Base-by-base conservation (phyloP, 1,139 yeast species). In the Candida dubliniensis region DNA sequence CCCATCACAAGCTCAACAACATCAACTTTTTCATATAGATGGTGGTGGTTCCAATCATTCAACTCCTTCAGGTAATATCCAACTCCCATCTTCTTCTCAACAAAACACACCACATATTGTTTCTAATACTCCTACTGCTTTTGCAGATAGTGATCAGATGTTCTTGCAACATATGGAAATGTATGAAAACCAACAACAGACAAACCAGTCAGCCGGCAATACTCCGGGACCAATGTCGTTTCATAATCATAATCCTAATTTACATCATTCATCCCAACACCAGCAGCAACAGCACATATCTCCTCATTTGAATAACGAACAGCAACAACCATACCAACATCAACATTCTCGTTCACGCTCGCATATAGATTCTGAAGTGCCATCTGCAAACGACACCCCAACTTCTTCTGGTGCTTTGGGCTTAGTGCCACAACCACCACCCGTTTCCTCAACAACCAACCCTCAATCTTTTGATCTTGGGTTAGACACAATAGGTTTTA, bases 161-260 rank as follows among this genome's bases (percentile, higher is more conserved):
- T 58, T 60, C 36, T 52, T 64, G 25, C 60, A 60, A 27, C 68
- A 64, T 32, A 47, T 65, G 26, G 66, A 64, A 40, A 47, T 64
- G 31, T 64, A 63, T 42, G 63, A 57, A 25, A 47, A 45, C 10
- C 46, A 42, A 41, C 47, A 41, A 12, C 40, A 43, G 12, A 42
- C 44, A 14, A 47, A 43, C 11, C 43, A 36, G 26, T 43, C 52
- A 8, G 40, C 46, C 15, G 47, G 48, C 24, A 48, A 43, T 40
- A 48, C 55, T 31, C 55, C 60, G 14, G 51, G 48, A 53, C n/a
- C 49, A 37, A 52, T 42, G 39, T 46, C 36, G 45, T 41, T 50
- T 46, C 41, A 50, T 46, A 41, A 53, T 49, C 29, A 52, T 53
- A 38, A 51, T 40, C 23, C 23, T 18, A 18, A 18, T 18, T 18